Evolutionary conservation across 2,329 filamentous ascomycete species (phyloP).

Genomic region (Drechslerella dactyloides): DNA sequence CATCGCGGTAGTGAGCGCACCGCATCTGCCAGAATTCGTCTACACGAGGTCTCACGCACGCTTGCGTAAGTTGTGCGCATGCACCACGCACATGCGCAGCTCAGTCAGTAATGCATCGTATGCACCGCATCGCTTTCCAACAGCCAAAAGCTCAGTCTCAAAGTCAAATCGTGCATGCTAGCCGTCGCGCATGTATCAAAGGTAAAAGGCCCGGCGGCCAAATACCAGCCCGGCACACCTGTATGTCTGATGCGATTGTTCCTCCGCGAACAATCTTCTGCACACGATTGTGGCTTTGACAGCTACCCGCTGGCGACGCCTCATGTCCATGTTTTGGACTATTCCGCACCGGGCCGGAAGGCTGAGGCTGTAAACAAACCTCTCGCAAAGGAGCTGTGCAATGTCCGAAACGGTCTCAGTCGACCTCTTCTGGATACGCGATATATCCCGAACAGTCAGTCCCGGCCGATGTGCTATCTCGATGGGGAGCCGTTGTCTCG

Average conservation of each 20-base stretch:
- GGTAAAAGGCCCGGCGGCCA: too few species aligned
- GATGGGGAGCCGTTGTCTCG: too few species aligned
- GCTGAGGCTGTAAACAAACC: conserved; percentile 11
- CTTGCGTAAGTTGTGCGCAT: neutral
- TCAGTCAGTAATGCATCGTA: too few species aligned
- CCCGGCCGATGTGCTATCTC: too few species aligned
- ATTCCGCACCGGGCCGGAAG: conserved; percentile 40
- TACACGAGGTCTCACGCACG: neutral
- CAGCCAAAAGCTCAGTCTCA: too few species aligned
- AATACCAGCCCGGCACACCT: too few species aligned
- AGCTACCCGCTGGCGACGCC: neutral
- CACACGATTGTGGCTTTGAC: conserved; percentile 1
- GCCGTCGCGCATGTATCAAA: too few species aligned
- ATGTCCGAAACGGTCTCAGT: conserved; percentile 5
- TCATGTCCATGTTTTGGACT: conserved; percentile 11
- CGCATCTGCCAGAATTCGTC: neutral
- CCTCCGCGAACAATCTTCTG: neutral
- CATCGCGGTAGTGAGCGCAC: neutral
- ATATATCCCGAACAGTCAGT: too few species aligned
- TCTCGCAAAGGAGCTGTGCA: conserved; percentile 1
- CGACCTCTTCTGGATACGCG: neutral
- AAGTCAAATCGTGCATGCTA: too few species aligned
- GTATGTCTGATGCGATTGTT: neutral
- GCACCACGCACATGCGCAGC: neutral
- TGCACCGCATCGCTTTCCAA: too few species aligned